phyloP scores from a whole-genome alignment of 176 grass and related monocot species.

The Eragrostis nindensis region DNA sequence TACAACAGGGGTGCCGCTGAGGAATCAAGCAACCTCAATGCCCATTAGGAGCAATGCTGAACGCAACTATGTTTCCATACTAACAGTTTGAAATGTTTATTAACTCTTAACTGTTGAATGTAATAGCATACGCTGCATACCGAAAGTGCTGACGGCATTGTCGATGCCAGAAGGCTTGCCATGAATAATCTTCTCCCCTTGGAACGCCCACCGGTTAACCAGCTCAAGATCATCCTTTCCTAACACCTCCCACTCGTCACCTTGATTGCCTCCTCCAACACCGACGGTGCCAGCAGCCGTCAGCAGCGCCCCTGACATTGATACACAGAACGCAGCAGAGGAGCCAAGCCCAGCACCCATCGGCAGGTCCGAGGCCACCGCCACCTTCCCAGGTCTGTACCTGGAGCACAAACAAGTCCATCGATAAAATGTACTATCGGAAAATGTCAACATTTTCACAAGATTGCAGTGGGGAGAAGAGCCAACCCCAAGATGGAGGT shows the following conservation, averaged over 20 bases:
- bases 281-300: slow-evolving; percentile 30
- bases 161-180: slow-evolving; percentile 96
- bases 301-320: slow-evolving; percentile 65
- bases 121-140: slow-evolving; percentile 53
- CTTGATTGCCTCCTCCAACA: not conserved
- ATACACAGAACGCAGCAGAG: slow-evolving; percentile 74
- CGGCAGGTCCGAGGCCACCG: slow-evolving; percentile 71
- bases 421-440: not conserved
- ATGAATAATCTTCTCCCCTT: slow-evolving; percentile 91
- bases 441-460: not conserved
- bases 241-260: slow-evolving; percentile 51
- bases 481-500: slow-evolving; percentile 69
- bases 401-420: slow-evolving; percentile 33
- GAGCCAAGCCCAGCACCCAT: slow-evolving; percentile 79
- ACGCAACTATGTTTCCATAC: not conserved
- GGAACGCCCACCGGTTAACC: slow-evolving; percentile 78
- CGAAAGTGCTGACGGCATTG: slow-evolving; percentile 79
- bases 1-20: not conserved
- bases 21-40: not conserved
- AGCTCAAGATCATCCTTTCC: slow-evolving; percentile 61
- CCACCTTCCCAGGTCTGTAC: slow-evolving; percentile 63
- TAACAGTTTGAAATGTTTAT: not conserved
- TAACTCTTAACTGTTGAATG: not conserved
- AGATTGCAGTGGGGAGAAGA: not conserved
- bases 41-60: not conserved